Evolutionary conservation across 208 protist genomes (phyloP).

Genomic region (Leishmania tarentolae): DNA sequence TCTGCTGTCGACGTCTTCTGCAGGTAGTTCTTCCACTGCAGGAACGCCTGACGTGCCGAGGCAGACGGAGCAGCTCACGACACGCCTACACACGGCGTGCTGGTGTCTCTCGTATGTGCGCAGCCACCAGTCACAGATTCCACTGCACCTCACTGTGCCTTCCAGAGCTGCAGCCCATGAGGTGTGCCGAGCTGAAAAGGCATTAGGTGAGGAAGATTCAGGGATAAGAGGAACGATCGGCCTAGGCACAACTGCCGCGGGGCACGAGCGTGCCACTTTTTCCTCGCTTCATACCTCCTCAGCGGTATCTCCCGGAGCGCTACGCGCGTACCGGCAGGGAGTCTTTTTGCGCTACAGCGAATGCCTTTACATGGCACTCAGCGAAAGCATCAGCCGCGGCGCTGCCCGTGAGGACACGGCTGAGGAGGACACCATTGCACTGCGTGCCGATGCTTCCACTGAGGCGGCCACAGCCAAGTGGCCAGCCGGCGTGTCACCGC

Average conservation of each 20-base stretch:
- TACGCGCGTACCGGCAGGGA: slow-evolving; percentile 16
- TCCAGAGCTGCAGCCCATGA: neutral
- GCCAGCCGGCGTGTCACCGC: neutral
- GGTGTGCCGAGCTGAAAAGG: neutral
- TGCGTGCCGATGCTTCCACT: neutral
- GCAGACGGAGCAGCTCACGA: neutral
- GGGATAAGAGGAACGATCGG: neutral
- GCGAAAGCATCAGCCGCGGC: neutral
- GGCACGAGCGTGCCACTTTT: neutral
- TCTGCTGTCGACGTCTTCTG: neutral
- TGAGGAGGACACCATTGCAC: neutral
- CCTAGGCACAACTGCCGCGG: neutral
- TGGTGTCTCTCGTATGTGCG: slow-evolving; percentile 41
- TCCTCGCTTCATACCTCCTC: neutral
- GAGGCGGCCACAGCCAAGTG: neutral
- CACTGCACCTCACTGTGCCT: slow-evolving; percentile 6
- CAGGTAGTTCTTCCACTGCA: neutral
- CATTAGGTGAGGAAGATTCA: too few species aligned
- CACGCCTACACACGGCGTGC: slow-evolving; percentile 31
- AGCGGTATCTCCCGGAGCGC: slow-evolving; percentile 4
- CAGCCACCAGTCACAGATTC: slow-evolving; percentile 23
- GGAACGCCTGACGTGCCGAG: neutral
- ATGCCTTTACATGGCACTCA: slow-evolving; percentile 18
- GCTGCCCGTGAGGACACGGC: neutral
- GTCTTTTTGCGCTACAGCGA: slow-evolving; percentile 14